These are phyloP conservation scores for Kodamaea suecica DNA, from an alignment of 1,139 yeast genomes.

Conservation along the genomic window DNA sequence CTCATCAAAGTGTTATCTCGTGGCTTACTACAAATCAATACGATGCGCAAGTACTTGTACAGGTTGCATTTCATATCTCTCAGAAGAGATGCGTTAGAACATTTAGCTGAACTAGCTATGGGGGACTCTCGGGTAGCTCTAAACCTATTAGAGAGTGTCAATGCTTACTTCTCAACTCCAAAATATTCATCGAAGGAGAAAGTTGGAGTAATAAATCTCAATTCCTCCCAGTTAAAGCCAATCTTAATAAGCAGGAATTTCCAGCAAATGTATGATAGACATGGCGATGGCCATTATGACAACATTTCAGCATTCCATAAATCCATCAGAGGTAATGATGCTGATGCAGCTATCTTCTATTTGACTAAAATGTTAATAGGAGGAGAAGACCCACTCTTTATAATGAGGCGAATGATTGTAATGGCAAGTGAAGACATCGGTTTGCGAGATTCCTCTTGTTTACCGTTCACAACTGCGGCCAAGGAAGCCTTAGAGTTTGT, in stretches of 20 bases:
- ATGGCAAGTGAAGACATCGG: slow-evolving; percentile 94
- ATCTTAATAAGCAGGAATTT: slow-evolving; percentile 36
- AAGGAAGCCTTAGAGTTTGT: slow-evolving; percentile 85
- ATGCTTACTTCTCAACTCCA: slow-evolving; percentile 40
- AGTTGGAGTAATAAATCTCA: slow-evolving; percentile 29
- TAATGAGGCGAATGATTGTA: slow-evolving; percentile 88
- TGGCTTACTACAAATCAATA: slow-evolving; percentile 62
- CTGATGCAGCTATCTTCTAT: slow-evolving; percentile 87
- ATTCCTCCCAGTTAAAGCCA: slow-evolving; percentile 37
- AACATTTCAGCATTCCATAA: slow-evolving; percentile 93
- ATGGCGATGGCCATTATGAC: slow-evolving; percentile 92
- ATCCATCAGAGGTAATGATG: slow-evolving; percentile 80
- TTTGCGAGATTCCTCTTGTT: slow-evolving; percentile 70
- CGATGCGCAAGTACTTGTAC: slow-evolving; percentile 45
- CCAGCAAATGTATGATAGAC: slow-evolving; percentile 74
- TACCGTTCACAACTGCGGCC: slow-evolving; percentile 84
- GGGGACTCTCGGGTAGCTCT: slow-evolving; percentile 90
- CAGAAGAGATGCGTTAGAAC: slow-evolving; percentile 55
- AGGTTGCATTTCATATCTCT: slow-evolving; percentile 48
- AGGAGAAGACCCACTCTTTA: slow-evolving; percentile 90
- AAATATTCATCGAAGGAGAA: slow-evolving; percentile 24
- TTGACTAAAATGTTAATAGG: slow-evolving; percentile 83
- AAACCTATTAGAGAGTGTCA: slow-evolving; percentile 60
- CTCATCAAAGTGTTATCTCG: slow-evolving; percentile 56
- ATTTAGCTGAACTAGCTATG: slow-evolving; percentile 73